phyloP scores from a whole-genome alignment of 805 yeast genomes.

The Ogataea parapolymorpha region DNA sequence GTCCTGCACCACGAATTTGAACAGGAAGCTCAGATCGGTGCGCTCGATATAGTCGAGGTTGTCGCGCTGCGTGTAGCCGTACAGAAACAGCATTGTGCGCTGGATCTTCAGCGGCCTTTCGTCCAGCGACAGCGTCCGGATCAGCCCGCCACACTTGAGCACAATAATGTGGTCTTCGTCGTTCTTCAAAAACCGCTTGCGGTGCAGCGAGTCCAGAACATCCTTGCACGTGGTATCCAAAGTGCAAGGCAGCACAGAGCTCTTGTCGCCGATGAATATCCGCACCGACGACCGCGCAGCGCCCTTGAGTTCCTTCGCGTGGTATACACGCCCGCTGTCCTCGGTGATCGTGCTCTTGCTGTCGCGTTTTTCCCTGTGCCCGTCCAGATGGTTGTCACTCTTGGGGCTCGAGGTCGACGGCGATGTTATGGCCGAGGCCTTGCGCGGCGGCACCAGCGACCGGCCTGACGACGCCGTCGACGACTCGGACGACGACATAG shows the following conservation, averaged over 20 bases:
- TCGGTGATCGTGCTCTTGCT: slow-evolving; percentile 9
- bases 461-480: slow-evolving; percentile 7
- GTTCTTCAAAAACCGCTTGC: slow-evolving; percentile 70
- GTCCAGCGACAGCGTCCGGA: slow-evolving; percentile 65
- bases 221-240: slow-evolving; percentile 76
- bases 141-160: slow-evolving; percentile 69
- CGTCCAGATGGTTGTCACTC: slow-evolving; percentile 1
- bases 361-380: slow-evolving; percentile 8
- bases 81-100: slow-evolving; percentile 62
- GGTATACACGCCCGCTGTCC: slow-evolving; percentile 13
- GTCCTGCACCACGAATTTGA: slow-evolving; percentile 78
- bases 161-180: slow-evolving; percentile 74
- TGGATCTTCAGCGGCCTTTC: slow-evolving; percentile 80
- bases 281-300: slow-evolving; percentile 45
- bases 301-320: slow-evolving; percentile 28
- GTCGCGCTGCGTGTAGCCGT: slow-evolving; percentile 80
- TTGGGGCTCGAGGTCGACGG: slow-evolving; percentile 10
- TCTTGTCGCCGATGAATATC: slow-evolving; percentile 78
- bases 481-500: slow-evolving; percentile 12
- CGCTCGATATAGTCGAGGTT: slow-evolving; percentile 74
- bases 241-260: slow-evolving; percentile 74
- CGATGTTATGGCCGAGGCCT: slow-evolving; percentile 12
- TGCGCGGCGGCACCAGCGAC: slow-evolving; percentile 14
- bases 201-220: slow-evolving; percentile 63
- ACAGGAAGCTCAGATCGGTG: slow-evolving; percentile 77